Percentiles rank a stretch among this genome's conserved stretches.
phyloP scores from a whole-genome alignment of 495 filamentous ascomycete genomes.

The Penicillium coprophilum region DNA sequence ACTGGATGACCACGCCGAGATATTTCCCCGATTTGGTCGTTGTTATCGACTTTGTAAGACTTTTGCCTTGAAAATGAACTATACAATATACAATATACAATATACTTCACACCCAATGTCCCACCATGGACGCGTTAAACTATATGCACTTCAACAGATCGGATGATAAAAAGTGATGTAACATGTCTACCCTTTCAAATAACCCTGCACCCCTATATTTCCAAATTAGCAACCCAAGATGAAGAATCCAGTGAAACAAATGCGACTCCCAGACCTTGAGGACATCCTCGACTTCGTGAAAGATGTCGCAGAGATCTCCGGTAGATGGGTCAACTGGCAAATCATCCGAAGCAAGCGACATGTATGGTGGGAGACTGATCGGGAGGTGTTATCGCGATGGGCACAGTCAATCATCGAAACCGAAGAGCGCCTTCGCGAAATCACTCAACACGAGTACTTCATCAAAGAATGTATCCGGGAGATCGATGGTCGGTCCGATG shows the following conservation, averaged over 20 bases:
- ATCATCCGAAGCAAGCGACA: slow-evolving; percentile 1
- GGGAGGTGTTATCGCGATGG: neutral
- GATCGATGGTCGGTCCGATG: neutral
- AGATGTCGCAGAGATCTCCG: neutral
- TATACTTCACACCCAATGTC: neutral
- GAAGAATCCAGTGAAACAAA: neutral
- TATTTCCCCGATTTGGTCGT: neutral
- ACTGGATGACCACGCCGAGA: too few species aligned
- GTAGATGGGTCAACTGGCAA: slow-evolving; percentile 1
- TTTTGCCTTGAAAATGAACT: neutral
- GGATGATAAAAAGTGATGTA: slow-evolving; percentile 16
- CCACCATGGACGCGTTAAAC: neutral
- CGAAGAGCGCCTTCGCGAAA: slow-evolving; percentile 1
- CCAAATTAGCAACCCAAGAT: neutral
- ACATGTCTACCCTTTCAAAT: neutral
- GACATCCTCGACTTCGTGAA: neutral
- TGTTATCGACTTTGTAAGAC: neutral
- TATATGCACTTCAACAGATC: neutral
- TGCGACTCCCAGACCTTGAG: neutral
- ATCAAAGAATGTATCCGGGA: slow-evolving; percentile 5
- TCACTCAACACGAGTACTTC: slow-evolving; percentile 3
- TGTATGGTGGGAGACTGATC: slow-evolving; percentile 9
- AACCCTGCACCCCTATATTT: neutral
- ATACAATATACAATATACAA: too few species aligned
- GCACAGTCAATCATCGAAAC: slow-evolving; percentile 10